These are phyloP conservation scores for Globisporangium parvum DNA, from an alignment of 352 stramenopile species.

Conservation along the genomic window DNA sequence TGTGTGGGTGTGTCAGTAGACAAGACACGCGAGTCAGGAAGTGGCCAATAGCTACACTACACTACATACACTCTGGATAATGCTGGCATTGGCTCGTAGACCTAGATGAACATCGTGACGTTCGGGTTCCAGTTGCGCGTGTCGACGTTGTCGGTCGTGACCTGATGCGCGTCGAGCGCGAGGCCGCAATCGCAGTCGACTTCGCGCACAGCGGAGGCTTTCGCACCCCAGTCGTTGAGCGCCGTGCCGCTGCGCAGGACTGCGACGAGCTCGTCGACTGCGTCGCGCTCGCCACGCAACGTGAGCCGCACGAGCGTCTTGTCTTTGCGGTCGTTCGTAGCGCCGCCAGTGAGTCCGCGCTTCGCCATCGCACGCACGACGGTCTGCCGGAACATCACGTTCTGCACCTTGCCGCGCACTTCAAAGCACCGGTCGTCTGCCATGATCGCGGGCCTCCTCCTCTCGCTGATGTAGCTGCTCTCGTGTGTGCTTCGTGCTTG, in stretches of 20 bases:
- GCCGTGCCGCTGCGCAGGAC: conserved; percentile 32
- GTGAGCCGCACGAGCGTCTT: conserved; percentile 59
- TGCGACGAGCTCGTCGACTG: conserved; percentile 41
- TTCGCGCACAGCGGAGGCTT: conserved; percentile 35
- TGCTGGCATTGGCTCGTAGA: not conserved
- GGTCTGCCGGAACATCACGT: conserved; percentile 81
- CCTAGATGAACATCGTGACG: conserved; percentile 66
- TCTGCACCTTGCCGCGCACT: conserved; percentile 66
- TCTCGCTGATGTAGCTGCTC: too few species aligned
- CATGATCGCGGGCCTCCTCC: too few species aligned
- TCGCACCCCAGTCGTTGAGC: conserved; percentile 71
- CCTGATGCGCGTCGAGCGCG: conserved; percentile 42
- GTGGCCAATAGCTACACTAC: not conserved
- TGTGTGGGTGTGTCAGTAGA: not conserved
- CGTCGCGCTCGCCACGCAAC: conserved; percentile 29
- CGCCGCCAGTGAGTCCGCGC: conserved; percentile 47
- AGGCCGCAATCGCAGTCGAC: conserved; percentile 17
- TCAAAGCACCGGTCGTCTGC: conserved; percentile 46
- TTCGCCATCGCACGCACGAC: conserved; percentile 73
- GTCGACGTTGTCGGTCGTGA: conserved; percentile 69
- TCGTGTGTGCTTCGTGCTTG: not conserved
- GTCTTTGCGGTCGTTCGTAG: conserved; percentile 59
- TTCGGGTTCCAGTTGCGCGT: conserved; percentile 67
- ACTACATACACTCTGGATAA: conserved; percentile 1
- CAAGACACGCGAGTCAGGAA: not conserved